A percentile compares a stretch with the other conserved stretches of the same genome.
phyloP scores from a whole-genome alignment of 2,329 filamentous ascomycete species.

The Monilinia aucupariae region DNA sequence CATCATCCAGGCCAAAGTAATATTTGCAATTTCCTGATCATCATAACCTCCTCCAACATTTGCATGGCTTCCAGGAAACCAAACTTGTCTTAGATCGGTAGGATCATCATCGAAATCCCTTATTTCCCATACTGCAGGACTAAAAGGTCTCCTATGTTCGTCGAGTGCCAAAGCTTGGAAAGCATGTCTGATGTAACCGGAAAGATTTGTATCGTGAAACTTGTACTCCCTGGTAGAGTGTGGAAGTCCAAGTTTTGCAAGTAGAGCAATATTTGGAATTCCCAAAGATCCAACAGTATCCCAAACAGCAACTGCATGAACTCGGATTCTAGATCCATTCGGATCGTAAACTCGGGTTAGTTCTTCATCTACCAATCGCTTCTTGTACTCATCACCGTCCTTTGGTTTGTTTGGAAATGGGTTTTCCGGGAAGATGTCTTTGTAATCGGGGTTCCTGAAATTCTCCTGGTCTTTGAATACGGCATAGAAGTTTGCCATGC shows the following conservation, averaged over 20 bases:
- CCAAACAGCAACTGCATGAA: conserved; percentile 46
- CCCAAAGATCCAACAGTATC: conserved; percentile 40
- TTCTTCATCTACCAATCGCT: conserved; percentile 35
- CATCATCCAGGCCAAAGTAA: conserved; percentile 48
- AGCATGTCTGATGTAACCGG: conserved; percentile 41
- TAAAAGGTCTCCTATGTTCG: conserved; percentile 41
- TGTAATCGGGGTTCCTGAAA: conserved; percentile 36
- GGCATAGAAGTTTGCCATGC: conserved; percentile 41
- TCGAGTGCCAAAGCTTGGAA: conserved; percentile 49
- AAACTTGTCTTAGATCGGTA: conserved; percentile 37
- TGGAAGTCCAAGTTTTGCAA: conserved; percentile 33
- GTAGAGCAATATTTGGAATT: conserved; percentile 41
- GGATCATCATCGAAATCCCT: conserved; percentile 22
- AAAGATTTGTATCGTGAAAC: conserved; percentile 43
- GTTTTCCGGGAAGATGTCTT: conserved; percentile 31
- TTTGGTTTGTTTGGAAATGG: conserved; percentile 32
- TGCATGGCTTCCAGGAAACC: conserved; percentile 45
- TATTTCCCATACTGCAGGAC: conserved; percentile 39
- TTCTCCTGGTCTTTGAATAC: conserved; percentile 38
- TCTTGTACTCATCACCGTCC: conserved; percentile 34
- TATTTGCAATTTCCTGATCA: conserved; percentile 44
- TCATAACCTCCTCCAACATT: conserved; percentile 46
- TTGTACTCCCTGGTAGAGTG: conserved; percentile 37
- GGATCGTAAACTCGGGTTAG: conserved; percentile 38
- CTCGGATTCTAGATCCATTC: conserved; percentile 36